phyloP scores from a whole-genome alignment of 2,329 filamentous ascomycete genomes.

The Cylindrodendrum hubeiense region DNA sequence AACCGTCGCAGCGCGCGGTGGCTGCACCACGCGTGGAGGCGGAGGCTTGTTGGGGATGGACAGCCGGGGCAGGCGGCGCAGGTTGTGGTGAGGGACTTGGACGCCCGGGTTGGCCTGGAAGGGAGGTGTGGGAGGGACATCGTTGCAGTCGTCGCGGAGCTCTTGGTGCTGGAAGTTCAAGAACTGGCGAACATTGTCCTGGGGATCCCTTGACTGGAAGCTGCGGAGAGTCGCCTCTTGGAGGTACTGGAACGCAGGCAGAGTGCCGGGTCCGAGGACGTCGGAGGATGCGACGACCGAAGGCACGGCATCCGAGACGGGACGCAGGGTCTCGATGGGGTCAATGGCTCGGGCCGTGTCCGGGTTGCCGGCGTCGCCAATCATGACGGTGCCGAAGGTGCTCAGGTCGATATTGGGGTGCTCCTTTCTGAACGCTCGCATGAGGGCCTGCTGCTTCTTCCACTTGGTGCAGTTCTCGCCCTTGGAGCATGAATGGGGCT shows the following conservation, averaged over 20 bases:
- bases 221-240: constrained; percentile 80
- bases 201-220: constrained; percentile 81
- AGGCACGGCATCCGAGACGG: constrained; percentile 80
- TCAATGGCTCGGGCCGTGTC: constrained; percentile 70
- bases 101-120: constrained; percentile 71
- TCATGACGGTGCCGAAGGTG: constrained; percentile 76
- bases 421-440: constrained; percentile 80
- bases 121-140: constrained; percentile 77
- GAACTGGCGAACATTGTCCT: constrained; percentile 94
- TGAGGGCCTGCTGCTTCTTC: constrained; percentile 82
- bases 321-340: constrained; percentile 69
- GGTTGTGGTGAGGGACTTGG: constrained; percentile 63
- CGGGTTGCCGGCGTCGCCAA: constrained; percentile 85
- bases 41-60: constrained; percentile 64
- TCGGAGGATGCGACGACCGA: constrained; percentile 94
- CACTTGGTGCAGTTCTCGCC: constrained; percentile 88
- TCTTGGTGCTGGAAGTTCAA: constrained; percentile 80
- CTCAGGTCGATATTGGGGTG: constrained; percentile 73
- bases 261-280: constrained; percentile 77
- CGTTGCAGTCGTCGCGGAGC: constrained; percentile 56
- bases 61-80: constrained; percentile 72
- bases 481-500: constrained; percentile 86
- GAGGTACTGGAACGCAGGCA: constrained; percentile 76
- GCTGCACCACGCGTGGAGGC: constrained; percentile 41
- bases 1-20: constrained; percentile 45